These are phyloP conservation scores for Tilletia caries DNA, from an alignment of 1,284 basidiomycete species.

Conservation along the genomic window DNA sequence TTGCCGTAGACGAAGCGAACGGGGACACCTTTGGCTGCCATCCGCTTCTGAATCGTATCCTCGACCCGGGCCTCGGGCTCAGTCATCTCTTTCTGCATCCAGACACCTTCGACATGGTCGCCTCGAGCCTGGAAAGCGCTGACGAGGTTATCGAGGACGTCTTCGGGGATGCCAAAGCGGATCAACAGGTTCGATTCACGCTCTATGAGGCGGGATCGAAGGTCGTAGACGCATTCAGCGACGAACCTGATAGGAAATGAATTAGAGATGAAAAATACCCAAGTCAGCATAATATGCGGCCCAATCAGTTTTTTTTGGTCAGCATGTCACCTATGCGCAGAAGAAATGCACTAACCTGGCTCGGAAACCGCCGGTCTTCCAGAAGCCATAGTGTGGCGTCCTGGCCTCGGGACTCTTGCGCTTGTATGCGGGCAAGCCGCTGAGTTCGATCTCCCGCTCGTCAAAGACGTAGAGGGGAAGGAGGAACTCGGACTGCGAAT, in stretches of 20 bases:
- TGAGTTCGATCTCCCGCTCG: slow-evolving; percentile 59
- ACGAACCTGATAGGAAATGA: slow-evolving; percentile 52
- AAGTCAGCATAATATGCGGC: slow-evolving; percentile 6
- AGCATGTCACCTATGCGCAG: background rate
- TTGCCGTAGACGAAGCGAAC: slow-evolving; percentile 42
- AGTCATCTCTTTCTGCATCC: slow-evolving; percentile 48
- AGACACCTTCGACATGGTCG: slow-evolving; percentile 43
- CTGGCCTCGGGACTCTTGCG: slow-evolving; percentile 51
- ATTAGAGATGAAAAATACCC: background rate
- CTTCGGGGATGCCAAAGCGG: slow-evolving; percentile 59
- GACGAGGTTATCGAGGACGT: slow-evolving; percentile 44
- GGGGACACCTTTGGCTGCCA: slow-evolving; percentile 31
- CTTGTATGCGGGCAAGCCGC: slow-evolving; percentile 56
- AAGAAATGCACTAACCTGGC: slow-evolving; percentile 36
- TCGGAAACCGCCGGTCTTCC: slow-evolving; percentile 57
- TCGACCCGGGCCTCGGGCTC: slow-evolving; percentile 38
- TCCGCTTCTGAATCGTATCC: slow-evolving; percentile 28
- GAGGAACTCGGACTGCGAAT: slow-evolving; percentile 55
- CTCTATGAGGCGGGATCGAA: slow-evolving; percentile 55
- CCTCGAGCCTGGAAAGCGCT: slow-evolving; percentile 35
- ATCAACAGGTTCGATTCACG: slow-evolving; percentile 59
- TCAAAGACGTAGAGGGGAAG: slow-evolving; percentile 62
- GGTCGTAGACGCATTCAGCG: slow-evolving; percentile 58
- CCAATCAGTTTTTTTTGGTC: no score
- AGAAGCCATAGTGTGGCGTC: slow-evolving; percentile 57